These are phyloP conservation scores for Pseudomassariella vexata DNA, from an alignment of 2,329 filamentous ascomycete species.

Conservation along the genomic window DNA sequence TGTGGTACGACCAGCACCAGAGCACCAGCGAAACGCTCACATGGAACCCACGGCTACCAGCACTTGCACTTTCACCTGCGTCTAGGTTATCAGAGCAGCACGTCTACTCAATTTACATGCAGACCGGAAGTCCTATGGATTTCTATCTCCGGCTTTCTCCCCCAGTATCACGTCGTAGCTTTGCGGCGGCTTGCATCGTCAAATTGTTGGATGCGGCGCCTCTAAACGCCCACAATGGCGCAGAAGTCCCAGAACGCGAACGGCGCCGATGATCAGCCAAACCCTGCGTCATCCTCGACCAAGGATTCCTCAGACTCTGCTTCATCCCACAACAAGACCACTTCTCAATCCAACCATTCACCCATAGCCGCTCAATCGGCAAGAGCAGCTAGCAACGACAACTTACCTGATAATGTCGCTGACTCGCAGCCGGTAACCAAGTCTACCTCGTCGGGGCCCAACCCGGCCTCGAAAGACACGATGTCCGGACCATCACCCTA, in stretches of 20 bases:
- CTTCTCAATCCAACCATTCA: slow-evolving; percentile 22
- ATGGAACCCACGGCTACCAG: slow-evolving; percentile 7
- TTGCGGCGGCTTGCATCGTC: slow-evolving; percentile 24
- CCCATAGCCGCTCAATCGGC: slow-evolving; percentile 16
- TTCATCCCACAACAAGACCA: slow-evolving; percentile 20
- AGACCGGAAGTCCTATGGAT: slow-evolving; percentile 21
- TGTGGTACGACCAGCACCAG: too few species aligned
- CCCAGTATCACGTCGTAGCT: slow-evolving; percentile 18
- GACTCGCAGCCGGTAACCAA: slow-evolving; percentile 42
- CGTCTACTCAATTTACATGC: slow-evolving; percentile 16
- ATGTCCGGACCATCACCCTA: slow-evolving; percentile 63
- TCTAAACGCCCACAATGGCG: slow-evolving; percentile 27
- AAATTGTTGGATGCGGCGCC: slow-evolving; percentile 26
- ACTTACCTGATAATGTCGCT: slow-evolving; percentile 23
- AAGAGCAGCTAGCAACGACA: too few species aligned
- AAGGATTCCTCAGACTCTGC: slow-evolving; percentile 22
- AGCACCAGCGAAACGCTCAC: slow-evolving; percentile 4
- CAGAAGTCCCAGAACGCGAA: slow-evolving; percentile 21
- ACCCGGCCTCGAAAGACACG: slow-evolving; percentile 42
- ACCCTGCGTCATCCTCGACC: slow-evolving; percentile 26
- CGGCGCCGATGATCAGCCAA: slow-evolving; percentile 27
- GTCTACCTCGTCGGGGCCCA: slow-evolving; percentile 38
- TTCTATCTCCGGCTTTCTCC: slow-evolving; percentile 16
- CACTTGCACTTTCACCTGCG: slow-evolving; percentile 16
- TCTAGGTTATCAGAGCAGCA: slow-evolving; percentile 17